Percentiles rank a stretch among this genome's conserved stretches.
Conservation (phyloP, 495 filamentous ascomycete species). For the Lichenothelia convexa region DNA sequence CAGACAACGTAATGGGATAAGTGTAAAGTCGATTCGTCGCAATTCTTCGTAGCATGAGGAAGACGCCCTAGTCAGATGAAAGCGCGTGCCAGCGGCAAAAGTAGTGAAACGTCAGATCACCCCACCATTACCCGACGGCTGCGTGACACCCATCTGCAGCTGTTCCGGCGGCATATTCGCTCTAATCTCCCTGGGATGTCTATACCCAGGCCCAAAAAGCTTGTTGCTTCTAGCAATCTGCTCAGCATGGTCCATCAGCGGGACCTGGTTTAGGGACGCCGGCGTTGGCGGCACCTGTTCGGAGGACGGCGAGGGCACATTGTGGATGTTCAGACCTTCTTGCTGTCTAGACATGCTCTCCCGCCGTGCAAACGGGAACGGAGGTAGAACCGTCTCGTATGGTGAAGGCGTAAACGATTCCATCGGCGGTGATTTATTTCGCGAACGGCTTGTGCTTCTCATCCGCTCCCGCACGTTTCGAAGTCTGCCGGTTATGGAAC, state of each 20-base stretch:
- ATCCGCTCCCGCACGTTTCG: slow-evolving; percentile 20
- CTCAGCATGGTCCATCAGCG: not conserved
- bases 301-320: not conserved
- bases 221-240: slow-evolving; percentile 1
- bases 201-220: slow-evolving; percentile 15
- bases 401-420: slow-evolving; percentile 10
- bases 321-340: slow-evolving; percentile 9
- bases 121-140: too few relatives aligned
- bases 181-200: slow-evolving; percentile 23
- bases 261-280: not conserved
- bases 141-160: slow-evolving; percentile 16
- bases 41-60: too few relatives aligned
- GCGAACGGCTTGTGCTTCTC: slow-evolving; percentile 20
- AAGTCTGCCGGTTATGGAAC: slow-evolving; percentile 20
- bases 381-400: slow-evolving; percentile 20
- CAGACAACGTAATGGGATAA: too few relatives aligned
- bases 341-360: slow-evolving; percentile 10
- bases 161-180: slow-evolving; percentile 24
- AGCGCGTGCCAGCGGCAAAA: too few relatives aligned
- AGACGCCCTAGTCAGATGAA: too few relatives aligned
- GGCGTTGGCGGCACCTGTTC: slow-evolving; percentile 7
- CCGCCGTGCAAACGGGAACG: slow-evolving; percentile 10
- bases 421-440: slow-evolving; percentile 18
- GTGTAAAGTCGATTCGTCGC: too few relatives aligned
- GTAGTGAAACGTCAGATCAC: too few relatives aligned